Base-by-base conservation (phyloP, 2,329 filamentous ascomycete genomes). In the Fusarium vanettenii region DNA sequence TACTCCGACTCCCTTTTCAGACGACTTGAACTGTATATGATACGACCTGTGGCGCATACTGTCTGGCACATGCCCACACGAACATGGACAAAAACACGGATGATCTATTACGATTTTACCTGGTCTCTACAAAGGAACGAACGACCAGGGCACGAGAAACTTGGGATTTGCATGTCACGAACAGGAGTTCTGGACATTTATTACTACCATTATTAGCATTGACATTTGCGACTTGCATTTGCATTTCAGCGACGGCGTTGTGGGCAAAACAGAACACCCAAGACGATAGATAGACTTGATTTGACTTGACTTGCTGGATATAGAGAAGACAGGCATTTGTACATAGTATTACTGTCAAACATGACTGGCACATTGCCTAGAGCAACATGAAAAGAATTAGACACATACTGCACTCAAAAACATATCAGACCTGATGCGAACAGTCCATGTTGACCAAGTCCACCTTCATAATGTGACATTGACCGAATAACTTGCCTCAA, bases 231-330 rank as follows among this genome's bases (percentile, higher is more conserved):
- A 45, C 6, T 63, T 74, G 56, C 13, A 45, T 45, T 52, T 52
- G 48, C 48, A 52, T 60, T 64, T 74, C 16, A 74, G 72, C 72
- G 71, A 74, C 35, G 72, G 72, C 72, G 72, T 33, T 74, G 59
- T 39, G 68, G 64, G 52, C 35, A 29, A 45, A 64, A 65, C n/a
- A 37, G 56, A 25, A 37, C 37, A 48, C 22, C 43, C 43, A 48
- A 65, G 56, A 35, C 52, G 18, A 67, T 67, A 45, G 25, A 66
- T 37, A 69, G 35, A 66, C 20, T 60, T 60, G 33, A 45, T 45
- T 45, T 45, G 20, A 45, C 18, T 20, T 43, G 10, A 43, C 41
- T 45, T 27, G 43, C 29, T 29, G 39, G 59, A 61, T 29, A 74
- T 60, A 74, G 60, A 74, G 68, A 60, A n/a, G 48, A 55, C 4